Evolutionary conservation across 2,329 filamentous ascomycete genomes (phyloP), one percentile per base, ranked within the genome.

Genomic region (Pseudocercospora vitis): DNA sequence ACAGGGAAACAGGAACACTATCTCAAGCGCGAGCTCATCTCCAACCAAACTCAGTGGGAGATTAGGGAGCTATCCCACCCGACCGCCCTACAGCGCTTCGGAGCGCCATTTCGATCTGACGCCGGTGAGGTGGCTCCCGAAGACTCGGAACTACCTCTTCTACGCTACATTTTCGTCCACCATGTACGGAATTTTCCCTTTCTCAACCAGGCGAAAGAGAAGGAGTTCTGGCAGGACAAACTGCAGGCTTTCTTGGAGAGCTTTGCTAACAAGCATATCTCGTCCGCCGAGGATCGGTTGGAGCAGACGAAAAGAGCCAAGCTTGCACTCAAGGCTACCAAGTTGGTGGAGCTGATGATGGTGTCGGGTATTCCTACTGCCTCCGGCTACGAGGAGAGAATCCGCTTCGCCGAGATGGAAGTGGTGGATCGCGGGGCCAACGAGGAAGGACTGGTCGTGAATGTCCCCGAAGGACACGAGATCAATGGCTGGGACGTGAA

Each of bases 211-310:
- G 94, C 94, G 18, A 87, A 84, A 68, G 94, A 99, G 80, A 96
- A 97, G 81, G 94, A 99, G 74, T 99, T 99, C 68, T 99, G 94
- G 94, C 94, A 99, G 75, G 91, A 97, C 70, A 97, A 95, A 72
- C 78, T 99, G 56, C 94, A 99, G 77, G 83, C 91, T 69, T 99
- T 99, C 68, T 81, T 99, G 19, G 91, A 97, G 72, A 96, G 91
- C 0, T 99, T 99, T 71, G 92, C 94, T 11, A 94, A 87, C 69
- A 99, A 97, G 71, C 88, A 92, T 70, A 96, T 99, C 37, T 97
- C 92, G 2, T 95, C 91, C 4, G 96, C 92, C 4, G 94, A 97
- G 74, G 94, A 99, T 70, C 84, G 94, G 3, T 76, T 97, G 24
- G 94, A 99, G 74, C 91, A 96, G 73, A 97, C 94, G 7, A 99